Base-by-base conservation (phyloP, 495 filamentous ascomycete species). In the Haplographium delicatum region DNA sequence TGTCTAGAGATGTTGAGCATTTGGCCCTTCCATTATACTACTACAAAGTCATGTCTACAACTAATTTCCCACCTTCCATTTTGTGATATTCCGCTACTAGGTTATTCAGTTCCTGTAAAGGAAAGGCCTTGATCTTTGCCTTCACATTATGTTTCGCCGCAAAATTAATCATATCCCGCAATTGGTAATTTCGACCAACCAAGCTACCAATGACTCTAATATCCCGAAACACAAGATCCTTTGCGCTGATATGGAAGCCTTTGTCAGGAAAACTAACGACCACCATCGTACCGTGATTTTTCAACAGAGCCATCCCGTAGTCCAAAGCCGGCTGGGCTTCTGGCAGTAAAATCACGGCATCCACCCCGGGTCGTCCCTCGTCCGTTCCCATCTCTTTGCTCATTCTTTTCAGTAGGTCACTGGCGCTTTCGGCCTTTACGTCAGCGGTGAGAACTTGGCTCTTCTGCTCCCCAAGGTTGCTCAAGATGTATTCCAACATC, bases 21-120 rank as follows among this genome's bases (percentile, higher is more conserved):
- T n/a, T n/a, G n/a, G n/a, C n/a, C n/a, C n/a, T n/a, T n/a, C n/a
- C n/a, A n/a, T n/a, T n/a, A n/a, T n/a, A n/a, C n/a, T n/a, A n/a
- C n/a, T n/a, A n/a, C 47, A 44, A 38, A 74, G 79, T 72, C 77
- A 93, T 89, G 62, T 75, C 85, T 42, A 96, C 88, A 24, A 94
- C 71, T 50, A 91, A 82, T 70, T 89, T 95, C 45, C 80, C 72
- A 28, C 84, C 83, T 39, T 81, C 86, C 50, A 86, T 90, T 60
- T 89, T 90, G 44, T 69, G 62, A 56, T 74, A 72, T 33, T 65
- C 68, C 9, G 58, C 58, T n/a, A 72, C 71, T 39, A 74, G 53
- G 2, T 66, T 61, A 50, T 72, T 72, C 44, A 72, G 47, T 24
- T 53, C 54, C 5, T 35, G 31, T 20, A 72, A 44, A 6, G 65